Conservation (phyloP, 176 grass and related monocot genomes). For the Oryza glumipatula region DNA sequence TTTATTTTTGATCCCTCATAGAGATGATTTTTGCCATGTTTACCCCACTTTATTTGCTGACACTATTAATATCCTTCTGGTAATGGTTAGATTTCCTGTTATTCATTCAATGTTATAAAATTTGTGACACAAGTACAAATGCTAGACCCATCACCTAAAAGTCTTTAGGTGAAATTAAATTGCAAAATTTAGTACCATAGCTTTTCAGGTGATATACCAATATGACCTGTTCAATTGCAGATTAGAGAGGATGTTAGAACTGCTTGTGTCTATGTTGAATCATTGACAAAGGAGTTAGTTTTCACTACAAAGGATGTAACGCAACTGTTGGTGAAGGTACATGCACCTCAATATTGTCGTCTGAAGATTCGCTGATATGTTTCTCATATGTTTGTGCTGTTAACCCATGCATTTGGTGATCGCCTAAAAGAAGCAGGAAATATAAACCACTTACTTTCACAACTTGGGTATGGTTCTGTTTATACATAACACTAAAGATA, state of each 20-base stretch:
- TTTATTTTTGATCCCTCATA: too few relatives aligned
- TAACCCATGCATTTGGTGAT: slow-evolving; percentile 82
- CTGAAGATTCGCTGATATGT: not conserved
- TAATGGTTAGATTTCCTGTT: too few relatives aligned
- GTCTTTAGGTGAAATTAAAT: slow-evolving; percentile 76
- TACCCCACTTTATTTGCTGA: too few relatives aligned
- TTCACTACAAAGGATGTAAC: slow-evolving; percentile 83
- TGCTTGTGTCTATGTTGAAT: slow-evolving; percentile 88
- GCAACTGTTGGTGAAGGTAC: slow-evolving; percentile 84
- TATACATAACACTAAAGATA: slow-evolving; percentile 7
- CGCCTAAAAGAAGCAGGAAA: slow-evolving; percentile 96
- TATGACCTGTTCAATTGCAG: slow-evolving; percentile 54
- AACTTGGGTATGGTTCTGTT: slow-evolving; percentile 76
- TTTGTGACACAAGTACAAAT: not conserved
- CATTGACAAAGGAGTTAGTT: slow-evolving; percentile 83
- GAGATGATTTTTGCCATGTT: too few relatives aligned
- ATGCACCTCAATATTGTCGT: slow-evolving; percentile 25
- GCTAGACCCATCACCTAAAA: slow-evolving; percentile 74
- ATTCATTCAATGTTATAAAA: too few relatives aligned
- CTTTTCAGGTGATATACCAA: slow-evolving; percentile 39
- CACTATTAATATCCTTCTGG: too few relatives aligned
- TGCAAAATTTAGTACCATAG: not conserved
- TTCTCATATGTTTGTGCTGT: not conserved
- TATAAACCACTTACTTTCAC: slow-evolving; percentile 96
- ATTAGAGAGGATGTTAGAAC: slow-evolving; percentile 95